Conservation (phyloP, 305 asterid species). For the Solanum chacoense region DNA sequence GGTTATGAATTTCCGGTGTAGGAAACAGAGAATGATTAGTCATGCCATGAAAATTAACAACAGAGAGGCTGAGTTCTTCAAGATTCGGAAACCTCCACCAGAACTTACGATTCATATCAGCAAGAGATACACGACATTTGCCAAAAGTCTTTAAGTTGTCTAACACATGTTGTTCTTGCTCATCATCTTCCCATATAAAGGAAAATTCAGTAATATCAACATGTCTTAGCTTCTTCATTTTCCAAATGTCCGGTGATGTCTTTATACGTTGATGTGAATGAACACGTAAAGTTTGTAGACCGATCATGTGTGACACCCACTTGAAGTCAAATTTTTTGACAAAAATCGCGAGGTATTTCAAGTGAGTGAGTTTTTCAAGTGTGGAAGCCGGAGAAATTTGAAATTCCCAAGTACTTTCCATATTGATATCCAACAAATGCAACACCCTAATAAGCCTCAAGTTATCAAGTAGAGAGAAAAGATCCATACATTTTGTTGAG, state of each 20-base stretch:
- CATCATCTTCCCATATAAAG: not conserved
- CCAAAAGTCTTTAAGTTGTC: constrained; percentile 1
- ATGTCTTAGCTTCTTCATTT: constrained; percentile 10
- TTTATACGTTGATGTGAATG: not conserved
- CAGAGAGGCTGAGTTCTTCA: not conserved
- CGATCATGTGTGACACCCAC: not conserved
- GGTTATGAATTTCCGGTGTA: not conserved
- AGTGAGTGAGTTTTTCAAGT: not conserved
- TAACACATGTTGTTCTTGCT: not conserved
- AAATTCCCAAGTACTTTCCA: not conserved
- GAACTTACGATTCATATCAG: not conserved
- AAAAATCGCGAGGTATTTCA: not conserved
- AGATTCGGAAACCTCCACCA: constrained; percentile 2
- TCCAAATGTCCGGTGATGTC: constrained; percentile 2
- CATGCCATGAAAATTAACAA: not conserved
- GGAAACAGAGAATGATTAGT: not conserved
- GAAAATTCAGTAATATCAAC: not conserved
- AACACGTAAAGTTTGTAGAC: constrained; percentile 8
- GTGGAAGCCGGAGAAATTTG: not conserved
- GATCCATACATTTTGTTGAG: not conserved
- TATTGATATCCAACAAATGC: not conserved
- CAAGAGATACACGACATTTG: not conserved
- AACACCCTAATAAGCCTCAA: constrained; percentile 4
- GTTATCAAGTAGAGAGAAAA: not conserved
- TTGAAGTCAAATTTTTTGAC: not conserved